A percentile compares a stretch with the other conserved stretches of the same genome.
phyloP scores from a whole-genome alignment of 164 flowering plant genomes.

The Amborella trichopoda region DNA sequence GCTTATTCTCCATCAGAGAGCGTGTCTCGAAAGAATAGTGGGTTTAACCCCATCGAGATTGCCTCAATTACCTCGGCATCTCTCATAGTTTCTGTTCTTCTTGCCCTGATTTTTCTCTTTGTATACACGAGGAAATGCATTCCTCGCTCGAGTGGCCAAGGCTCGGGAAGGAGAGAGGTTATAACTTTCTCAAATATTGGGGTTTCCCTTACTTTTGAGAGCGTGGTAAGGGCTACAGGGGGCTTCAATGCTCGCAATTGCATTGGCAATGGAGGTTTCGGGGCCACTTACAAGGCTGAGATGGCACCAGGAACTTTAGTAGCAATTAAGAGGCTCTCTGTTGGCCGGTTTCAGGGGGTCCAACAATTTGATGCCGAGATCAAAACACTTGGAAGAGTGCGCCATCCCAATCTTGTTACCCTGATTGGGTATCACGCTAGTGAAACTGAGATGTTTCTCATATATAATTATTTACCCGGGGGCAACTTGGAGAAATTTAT shows the following conservation, averaged over 20 bases:
- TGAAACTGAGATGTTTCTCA: slow-evolving; percentile 82
- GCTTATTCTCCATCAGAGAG: slow-evolving; percentile 28
- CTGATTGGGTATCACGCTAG: slow-evolving; percentile 86
- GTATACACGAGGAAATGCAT: slow-evolving; percentile 59
- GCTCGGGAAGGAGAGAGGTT: slow-evolving; percentile 48
- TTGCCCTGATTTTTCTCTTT: slow-evolving; percentile 54
- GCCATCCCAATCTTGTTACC: slow-evolving; percentile 75
- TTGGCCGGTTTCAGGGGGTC: slow-evolving; percentile 77
- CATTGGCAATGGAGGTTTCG: slow-evolving; percentile 92
- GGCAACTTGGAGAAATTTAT: slow-evolving; percentile 84
- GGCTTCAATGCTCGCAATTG: slow-evolving; percentile 72
- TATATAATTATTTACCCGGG: slow-evolving; percentile 76
- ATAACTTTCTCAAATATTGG: slow-evolving; percentile 58
- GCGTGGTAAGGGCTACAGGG: slow-evolving; percentile 70
- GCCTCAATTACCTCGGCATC: slow-evolving; percentile 79
- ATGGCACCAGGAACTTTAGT: slow-evolving; percentile 55
- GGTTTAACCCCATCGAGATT: slow-evolving; percentile 66
- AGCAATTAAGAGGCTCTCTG: slow-evolving; percentile 73
- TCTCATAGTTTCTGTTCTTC: slow-evolving; percentile 69
- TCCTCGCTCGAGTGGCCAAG: slow-evolving; percentile 37
- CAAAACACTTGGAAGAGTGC: slow-evolving; percentile 73
- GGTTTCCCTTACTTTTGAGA: slow-evolving; percentile 56
- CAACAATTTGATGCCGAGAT: slow-evolving; percentile 90
- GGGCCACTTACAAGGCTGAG: slow-evolving; percentile 91
- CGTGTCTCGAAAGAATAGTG: slow-evolving; percentile 7